These are phyloP conservation scores for Circinella minor DNA, from an alignment of 371 early-diverging fungal species.

Conservation along the genomic window DNA sequence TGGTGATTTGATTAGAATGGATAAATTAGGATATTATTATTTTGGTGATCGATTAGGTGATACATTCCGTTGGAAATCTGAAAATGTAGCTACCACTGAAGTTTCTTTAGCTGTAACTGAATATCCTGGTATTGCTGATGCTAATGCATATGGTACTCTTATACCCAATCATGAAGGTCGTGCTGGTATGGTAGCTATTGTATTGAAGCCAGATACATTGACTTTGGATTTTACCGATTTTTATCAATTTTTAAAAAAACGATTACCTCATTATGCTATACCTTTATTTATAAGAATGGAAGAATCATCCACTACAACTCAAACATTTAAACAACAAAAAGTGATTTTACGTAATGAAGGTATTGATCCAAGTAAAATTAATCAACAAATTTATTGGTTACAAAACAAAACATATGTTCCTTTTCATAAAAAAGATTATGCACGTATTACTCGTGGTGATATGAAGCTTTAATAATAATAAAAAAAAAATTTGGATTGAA, in stretches of 20 bases:
- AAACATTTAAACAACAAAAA: slow-evolving; percentile 64
- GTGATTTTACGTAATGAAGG: slow-evolving; percentile 52
- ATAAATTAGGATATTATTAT: slow-evolving; percentile 63
- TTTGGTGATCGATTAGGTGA: slow-evolving; percentile 80
- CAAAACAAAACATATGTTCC: slow-evolving; percentile 52
- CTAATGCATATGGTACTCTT: slow-evolving; percentile 65
- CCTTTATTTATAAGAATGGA: slow-evolving; percentile 62
- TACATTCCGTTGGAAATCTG: slow-evolving; percentile 70
- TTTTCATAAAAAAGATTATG: slow-evolving; percentile 39
- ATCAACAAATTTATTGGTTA: slow-evolving; percentile 49
- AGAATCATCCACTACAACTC: slow-evolving; percentile 49
- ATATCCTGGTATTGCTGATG: slow-evolving; percentile 65
- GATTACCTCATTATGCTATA: slow-evolving; percentile 63
- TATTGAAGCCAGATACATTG: slow-evolving; percentile 26
- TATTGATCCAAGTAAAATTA: slow-evolving; percentile 36
- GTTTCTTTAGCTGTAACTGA: slow-evolving; percentile 60
- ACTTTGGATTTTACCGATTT: slow-evolving; percentile 37
- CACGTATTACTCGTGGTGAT: slow-evolving; percentile 1
- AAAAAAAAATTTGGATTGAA: no score
- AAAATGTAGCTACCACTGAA: slow-evolving; percentile 76
- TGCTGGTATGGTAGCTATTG: slow-evolving; percentile 78
- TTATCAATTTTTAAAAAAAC: slow-evolving; percentile 31
- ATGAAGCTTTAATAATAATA: not conserved
- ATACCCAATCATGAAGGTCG: slow-evolving; percentile 66
- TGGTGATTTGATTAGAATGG: slow-evolving; percentile 65